Evolutionary conservation across 192 early-diverging fungal species (phyloP).

Genomic region (Geranomyces michiganensis): DNA sequence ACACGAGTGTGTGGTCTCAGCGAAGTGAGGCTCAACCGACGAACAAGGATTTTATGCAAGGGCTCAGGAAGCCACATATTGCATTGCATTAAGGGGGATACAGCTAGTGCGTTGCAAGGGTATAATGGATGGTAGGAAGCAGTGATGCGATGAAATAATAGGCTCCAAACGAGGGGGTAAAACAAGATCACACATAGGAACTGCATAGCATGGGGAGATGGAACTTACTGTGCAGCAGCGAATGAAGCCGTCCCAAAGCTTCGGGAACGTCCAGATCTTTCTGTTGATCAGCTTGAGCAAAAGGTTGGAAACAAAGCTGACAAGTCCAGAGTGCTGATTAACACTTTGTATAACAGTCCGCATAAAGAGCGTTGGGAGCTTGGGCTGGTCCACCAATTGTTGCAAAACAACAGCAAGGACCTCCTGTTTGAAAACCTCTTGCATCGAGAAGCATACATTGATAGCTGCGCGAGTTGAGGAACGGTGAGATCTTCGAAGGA

Average conservation of each 20-base stretch:
- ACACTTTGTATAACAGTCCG: slow-evolving; percentile 72
- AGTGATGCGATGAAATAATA: not conserved
- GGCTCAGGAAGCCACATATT: not conserved
- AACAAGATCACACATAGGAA: not conserved
- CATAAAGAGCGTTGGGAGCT: slow-evolving; percentile 76
- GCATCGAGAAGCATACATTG: slow-evolving; percentile 71
- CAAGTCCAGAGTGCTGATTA: slow-evolving; percentile 62
- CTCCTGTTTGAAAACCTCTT: slow-evolving; percentile 70
- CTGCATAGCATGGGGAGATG: no score
- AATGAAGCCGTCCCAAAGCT: slow-evolving; percentile 79
- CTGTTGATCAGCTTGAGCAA: slow-evolving; percentile 64
- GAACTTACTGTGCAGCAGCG: slow-evolving; percentile 58
- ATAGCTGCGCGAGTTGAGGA: slow-evolving; percentile 52
- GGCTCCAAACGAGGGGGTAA: not conserved
- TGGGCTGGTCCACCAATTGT: slow-evolving; percentile 67
- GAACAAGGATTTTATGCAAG: not conserved
- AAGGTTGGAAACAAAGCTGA: slow-evolving; percentile 61
- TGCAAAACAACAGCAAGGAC: slow-evolving; percentile 68
- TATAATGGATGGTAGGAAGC: not conserved
- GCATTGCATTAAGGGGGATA: no score
- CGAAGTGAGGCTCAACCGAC: not conserved
- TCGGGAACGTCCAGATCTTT: slow-evolving; percentile 67
- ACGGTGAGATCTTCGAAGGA: slow-evolving; percentile 7
- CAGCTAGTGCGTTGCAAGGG: not conserved
- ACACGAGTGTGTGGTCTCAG: not conserved